Evolutionary conservation across 2,329 filamentous ascomycete genomes (phyloP).

Genomic region (Paecilomyces sp.): DNA sequence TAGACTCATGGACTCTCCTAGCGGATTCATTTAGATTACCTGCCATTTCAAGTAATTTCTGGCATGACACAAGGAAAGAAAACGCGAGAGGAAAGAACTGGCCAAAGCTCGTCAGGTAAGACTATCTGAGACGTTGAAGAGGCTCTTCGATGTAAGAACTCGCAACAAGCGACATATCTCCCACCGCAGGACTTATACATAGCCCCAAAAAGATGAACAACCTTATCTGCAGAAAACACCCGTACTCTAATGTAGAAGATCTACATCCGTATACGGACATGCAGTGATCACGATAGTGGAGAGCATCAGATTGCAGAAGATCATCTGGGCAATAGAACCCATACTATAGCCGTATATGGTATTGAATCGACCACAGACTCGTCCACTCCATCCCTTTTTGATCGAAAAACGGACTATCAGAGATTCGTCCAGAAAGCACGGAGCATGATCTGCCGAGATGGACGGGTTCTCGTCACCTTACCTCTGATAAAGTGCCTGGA

Average conservation of each 20-base stretch:
- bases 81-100: neutral
- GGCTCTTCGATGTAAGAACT: neutral
- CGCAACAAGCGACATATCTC: neutral
- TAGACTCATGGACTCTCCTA: neutral
- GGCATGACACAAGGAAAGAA: neutral
- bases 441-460: neutral
- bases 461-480: neutral
- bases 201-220: neutral
- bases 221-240: neutral
- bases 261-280: neutral
- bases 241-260: neutral
- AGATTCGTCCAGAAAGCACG: neutral
- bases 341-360: neutral
- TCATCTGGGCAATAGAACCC: neutral
- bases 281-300: neutral
- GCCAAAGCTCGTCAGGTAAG: neutral
- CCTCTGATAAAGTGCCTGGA: neutral
- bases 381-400: neutral
- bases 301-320: neutral
- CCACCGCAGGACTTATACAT: neutral
- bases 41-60: neutral
- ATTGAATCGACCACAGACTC: neutral
- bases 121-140: neutral
- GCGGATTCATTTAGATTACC: neutral
- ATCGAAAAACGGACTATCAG: neutral